These are phyloP conservation scores for Amanita inopinata DNA, from an alignment of 768 basidiomycete genomes.

Conservation along the genomic window DNA sequence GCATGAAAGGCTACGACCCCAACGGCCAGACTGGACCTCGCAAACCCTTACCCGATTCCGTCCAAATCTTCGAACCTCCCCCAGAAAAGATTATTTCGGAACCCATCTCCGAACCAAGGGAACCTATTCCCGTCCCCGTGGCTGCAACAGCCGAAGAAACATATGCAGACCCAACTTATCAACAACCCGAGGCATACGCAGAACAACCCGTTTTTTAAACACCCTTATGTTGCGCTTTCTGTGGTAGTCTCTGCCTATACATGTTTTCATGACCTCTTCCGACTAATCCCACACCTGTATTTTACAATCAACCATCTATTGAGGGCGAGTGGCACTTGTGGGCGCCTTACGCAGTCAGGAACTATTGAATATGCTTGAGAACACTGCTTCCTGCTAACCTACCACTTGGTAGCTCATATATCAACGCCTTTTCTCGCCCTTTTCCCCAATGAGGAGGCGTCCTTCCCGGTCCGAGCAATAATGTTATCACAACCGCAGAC, in stretches of 20 bases:
- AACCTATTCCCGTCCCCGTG: constrained; percentile 46
- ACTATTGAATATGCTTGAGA: constrained; percentile 8
- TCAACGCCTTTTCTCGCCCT: constrained; percentile 18
- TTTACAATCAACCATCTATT: background rate
- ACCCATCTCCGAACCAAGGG: constrained; percentile 84
- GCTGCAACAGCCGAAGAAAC: constrained; percentile 45
- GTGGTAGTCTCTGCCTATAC: background rate
- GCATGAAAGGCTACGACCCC: constrained; percentile 96
- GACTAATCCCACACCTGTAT: background rate
- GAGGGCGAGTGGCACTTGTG: constrained; percentile 14
- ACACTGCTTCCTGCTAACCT: constrained; percentile 44
- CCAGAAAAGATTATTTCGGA: constrained; percentile 85
- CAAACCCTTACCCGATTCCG: constrained; percentile 92
- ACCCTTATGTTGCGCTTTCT: too few relatives aligned
- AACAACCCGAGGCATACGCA: constrained; percentile 28
- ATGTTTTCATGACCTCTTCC: background rate
- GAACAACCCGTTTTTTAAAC: constrained; percentile 58
- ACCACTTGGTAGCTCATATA: constrained; percentile 34
- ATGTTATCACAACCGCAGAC: constrained; percentile 23
- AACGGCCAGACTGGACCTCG: constrained; percentile 82
- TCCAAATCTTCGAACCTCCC: constrained; percentile 82
- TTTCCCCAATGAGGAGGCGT: constrained; percentile 20
- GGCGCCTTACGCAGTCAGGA: too few relatives aligned
- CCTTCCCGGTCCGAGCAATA: constrained; percentile 20
- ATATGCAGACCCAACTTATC: constrained; percentile 31